Evolutionary conservation across 768 basidiomycete species (phyloP), one percentile per base, ranked within the genome.

Genomic region (Sarcodon sp.): DNA sequence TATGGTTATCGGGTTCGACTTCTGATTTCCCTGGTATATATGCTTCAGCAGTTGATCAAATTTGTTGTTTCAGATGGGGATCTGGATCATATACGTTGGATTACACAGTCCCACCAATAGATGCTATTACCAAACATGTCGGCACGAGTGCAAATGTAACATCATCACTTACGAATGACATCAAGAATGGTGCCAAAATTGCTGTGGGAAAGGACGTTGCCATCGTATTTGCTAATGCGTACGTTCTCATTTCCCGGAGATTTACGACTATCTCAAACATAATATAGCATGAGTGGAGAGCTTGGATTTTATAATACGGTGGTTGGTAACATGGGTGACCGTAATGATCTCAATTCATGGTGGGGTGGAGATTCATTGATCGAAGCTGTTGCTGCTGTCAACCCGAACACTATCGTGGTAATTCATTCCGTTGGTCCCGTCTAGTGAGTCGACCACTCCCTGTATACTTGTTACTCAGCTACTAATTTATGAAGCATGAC

Each of bases 371-470:
- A 57, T 52, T 47, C 48, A 3, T 38, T 60, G 64, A 67, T 79
- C 7, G 59, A 67, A 36, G 64, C 64, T 31, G 77, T 77, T 11
- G 80, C 83, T 2, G 61, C 63, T 21, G 65, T 64, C n/a, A 79
- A 78, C 55, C 61, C 68, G 21, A 73, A 76, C 55, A 81, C 79
- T 1, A 66, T 87, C 34, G 83, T 86, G 35, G 72, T 85, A 8
- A 69, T 83, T 4, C 77, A 86, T 57, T 70, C 73, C 7, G 80
- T 82, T 43, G 83, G 83, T 0, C 71, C 76, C 0, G 72, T 80
- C 45, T 66, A 13, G 39, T 41, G 27, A 9, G 39, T 38, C 39
- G 5, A 7, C 39, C 4, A 7, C 39, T 13, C 39, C 39, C 39
- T 1, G 15, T 27, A 27, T 41, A 4, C 8, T 41, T 13, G 39